Percentiles rank a stretch among this genome's conserved stretches.
Conservation (phyloP, 768 basidiomycete genomes). For the Lentinus tigrinus region DNA sequence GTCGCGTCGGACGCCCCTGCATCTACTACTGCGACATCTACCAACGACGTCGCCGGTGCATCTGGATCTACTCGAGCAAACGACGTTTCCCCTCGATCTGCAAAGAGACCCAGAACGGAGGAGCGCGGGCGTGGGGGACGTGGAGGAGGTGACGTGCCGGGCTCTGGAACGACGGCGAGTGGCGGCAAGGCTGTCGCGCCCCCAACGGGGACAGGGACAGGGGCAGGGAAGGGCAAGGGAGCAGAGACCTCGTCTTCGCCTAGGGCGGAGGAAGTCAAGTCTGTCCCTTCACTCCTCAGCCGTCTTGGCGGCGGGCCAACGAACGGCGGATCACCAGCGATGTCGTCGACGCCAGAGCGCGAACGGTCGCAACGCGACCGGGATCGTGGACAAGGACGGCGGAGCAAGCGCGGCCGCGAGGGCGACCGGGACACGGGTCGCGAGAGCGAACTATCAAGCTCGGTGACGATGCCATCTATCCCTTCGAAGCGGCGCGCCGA, state of each 20-base stretch:
- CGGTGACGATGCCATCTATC: constrained; percentile 4
- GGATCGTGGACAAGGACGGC: not conserved
- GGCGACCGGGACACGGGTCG: constrained; percentile 14
- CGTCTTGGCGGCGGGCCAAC: constrained; percentile 14
- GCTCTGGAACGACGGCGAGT: not conserved
- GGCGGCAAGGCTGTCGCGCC: not conserved
- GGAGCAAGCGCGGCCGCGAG: constrained; percentile 3
- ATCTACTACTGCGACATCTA: not conserved
- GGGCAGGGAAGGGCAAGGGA: constrained; percentile 6
- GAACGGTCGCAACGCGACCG: not conserved
- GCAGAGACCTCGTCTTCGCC: not conserved
- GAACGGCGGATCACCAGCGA: constrained; percentile 3
- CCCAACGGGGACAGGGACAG: not conserved
- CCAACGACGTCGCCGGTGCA: not conserved
- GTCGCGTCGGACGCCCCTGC: not conserved
- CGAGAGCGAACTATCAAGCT: not conserved
- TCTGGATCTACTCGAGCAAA: not conserved
- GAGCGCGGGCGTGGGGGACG: not conserved
- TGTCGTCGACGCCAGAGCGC: not conserved
- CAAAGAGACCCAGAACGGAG: constrained; percentile 12
- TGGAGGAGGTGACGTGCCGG: not conserved
- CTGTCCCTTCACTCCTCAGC: constrained; percentile 25
- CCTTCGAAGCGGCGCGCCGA: constrained; percentile 23
- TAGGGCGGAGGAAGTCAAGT: not conserved
- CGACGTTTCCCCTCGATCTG: not conserved